Evolutionary conservation across 2,329 filamentous ascomycete species (phyloP).

Genomic region (Stagonosporopsis rhizophila): DNA sequence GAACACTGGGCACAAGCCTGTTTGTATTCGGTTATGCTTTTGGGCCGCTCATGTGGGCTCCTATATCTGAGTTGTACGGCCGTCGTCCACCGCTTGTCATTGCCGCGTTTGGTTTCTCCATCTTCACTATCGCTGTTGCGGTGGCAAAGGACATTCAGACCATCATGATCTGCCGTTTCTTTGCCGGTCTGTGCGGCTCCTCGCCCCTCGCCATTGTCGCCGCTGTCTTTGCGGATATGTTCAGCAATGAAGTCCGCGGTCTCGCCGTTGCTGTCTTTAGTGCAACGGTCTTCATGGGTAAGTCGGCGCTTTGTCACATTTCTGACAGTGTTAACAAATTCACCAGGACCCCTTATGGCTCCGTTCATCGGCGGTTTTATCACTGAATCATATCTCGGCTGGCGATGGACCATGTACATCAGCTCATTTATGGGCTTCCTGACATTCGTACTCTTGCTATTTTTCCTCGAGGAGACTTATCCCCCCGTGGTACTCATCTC

Average conservation of each 20-base stretch:
- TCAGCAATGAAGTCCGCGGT: constrained; percentile 55
- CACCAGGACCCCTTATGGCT: constrained; percentile 59
- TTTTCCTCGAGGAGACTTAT: constrained; percentile 66
- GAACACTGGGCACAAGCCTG: constrained; percentile 43
- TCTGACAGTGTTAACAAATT: constrained; percentile 27
- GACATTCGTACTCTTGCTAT: constrained; percentile 56
- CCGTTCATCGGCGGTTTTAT: constrained; percentile 64
- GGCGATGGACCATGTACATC: constrained; percentile 64
- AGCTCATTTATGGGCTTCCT: constrained; percentile 63
- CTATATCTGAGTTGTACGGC: constrained; percentile 60
- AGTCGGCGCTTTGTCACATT: neutral
- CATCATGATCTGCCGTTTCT: constrained; percentile 61
- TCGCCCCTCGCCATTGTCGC: constrained; percentile 60
- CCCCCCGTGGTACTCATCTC: constrained; percentile 64
- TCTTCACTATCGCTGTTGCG: constrained; percentile 60
- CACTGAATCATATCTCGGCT: constrained; percentile 56
- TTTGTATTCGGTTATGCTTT: constrained; percentile 49
- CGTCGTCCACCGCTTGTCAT: constrained; percentile 59
- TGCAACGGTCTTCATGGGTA: constrained; percentile 53
- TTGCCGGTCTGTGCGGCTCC: constrained; percentile 62
- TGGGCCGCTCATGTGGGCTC: constrained; percentile 54
- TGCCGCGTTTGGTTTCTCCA: constrained; percentile 58
- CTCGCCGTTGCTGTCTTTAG: constrained; percentile 57
- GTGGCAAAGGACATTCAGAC: constrained; percentile 62
- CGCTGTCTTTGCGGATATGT: constrained; percentile 65